Evolutionary conservation across 768 basidiomycete species (phyloP).

Genomic region (Naganishia vishniacii): DNA sequence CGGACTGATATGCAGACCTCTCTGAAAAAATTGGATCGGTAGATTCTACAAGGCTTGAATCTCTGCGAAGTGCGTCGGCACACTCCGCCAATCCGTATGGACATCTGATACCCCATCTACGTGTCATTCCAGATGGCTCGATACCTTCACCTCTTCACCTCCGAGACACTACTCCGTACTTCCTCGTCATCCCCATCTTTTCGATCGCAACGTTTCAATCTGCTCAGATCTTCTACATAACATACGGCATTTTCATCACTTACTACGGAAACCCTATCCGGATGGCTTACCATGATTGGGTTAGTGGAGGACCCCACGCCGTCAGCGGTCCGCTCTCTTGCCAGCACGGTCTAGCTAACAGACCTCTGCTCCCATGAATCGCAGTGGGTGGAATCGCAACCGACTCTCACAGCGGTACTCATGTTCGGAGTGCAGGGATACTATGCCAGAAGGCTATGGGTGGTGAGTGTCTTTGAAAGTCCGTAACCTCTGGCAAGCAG

Average conservation of each 20-base stretch:
- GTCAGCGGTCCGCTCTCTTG: background rate
- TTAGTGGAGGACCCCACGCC: background rate
- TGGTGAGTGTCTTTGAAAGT: constrained; percentile 1
- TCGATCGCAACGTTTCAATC: constrained; percentile 10
- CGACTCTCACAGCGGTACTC: background rate
- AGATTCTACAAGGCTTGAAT: constrained; percentile 16
- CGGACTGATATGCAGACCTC: background rate
- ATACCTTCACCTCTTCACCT: constrained; percentile 6
- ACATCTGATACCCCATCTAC: background rate
- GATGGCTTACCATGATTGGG: constrained; percentile 14
- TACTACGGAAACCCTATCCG: background rate
- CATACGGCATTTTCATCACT: constrained; percentile 6
- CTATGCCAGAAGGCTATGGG: constrained; percentile 17
- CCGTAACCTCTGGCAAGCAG: too few relatives aligned
- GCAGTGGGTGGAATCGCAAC: constrained; percentile 17
- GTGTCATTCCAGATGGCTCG: constrained; percentile 3
- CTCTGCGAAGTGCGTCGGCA: background rate
- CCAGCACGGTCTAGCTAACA: background rate
- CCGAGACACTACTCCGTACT: constrained; percentile 16
- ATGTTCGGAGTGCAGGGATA: constrained; percentile 20
- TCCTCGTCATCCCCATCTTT: constrained; percentile 15
- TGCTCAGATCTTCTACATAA: constrained; percentile 2
- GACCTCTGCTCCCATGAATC: too few relatives aligned
- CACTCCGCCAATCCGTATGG: background rate
- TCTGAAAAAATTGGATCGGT: too few relatives aligned